Evolutionary conservation across 2,329 filamentous ascomycete species (phyloP), one percentile per base, ranked within the genome.

Genomic region (Apiospora arundinis): DNA sequence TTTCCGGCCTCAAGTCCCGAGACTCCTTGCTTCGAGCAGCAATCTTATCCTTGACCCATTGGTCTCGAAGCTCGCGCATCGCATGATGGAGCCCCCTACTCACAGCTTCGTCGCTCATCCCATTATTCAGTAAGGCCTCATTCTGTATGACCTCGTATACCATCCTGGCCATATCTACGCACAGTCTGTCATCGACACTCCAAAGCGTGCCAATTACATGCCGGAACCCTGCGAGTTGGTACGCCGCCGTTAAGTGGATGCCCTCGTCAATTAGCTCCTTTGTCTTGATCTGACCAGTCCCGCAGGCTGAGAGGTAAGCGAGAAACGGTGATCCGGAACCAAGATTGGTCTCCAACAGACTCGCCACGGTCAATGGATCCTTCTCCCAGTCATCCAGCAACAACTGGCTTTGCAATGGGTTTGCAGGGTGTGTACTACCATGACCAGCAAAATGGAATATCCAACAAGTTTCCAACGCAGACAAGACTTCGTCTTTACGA

Each of bases 251-350:
- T 0, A 85, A 74, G 70, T 85, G 81, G 16, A 85, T 78, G 2
- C 72, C 73, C 72, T 85, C 83, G 56, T 86, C 83, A 0, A 74
- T 6, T 0, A 82, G 71, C 1, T 67, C 69, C 0, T 75, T 69
- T 1, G 72, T 72, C 8, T 73, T 71, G 32, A 74, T 78, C 14
- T 72, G 48, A 0, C 79, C 80, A 0, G 82, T 83, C 1, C 72
- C 75, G 67, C 82, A 84, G 0, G 82, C 81, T 1, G 82, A 84
- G 1, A 84, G 79, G 68, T 82, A 84, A 0, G 78, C 81, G 0
- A 83, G 76, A 66, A 81, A 82, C 1, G 79, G 78, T 0, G 72
- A 11, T 1, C 69, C 21, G 0, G 74, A 21, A 3, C 71, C 69
- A 1, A 79, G 60, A 42, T 75, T 70, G 1, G 63, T 66, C 9